Conservation (phyloP, 2,329 filamentous ascomycete genomes). For the Ophiostoma piceae region DNA sequence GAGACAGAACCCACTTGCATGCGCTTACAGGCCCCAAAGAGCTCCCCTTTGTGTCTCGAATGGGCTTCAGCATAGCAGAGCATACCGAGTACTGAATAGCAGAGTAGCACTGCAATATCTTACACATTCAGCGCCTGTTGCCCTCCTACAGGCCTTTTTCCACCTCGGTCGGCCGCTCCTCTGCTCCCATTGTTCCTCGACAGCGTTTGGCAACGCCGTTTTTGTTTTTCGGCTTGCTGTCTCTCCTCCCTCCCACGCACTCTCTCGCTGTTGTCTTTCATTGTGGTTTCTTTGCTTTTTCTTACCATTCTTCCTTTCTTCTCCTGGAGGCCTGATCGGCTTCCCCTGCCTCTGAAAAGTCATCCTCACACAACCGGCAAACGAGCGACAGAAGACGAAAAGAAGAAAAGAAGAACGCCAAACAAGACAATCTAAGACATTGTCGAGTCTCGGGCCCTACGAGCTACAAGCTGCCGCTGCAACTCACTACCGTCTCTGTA, state of each 20-base stretch:
- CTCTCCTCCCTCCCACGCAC: background rate
- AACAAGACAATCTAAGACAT: constrained; percentile 9
- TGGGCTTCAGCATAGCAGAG: constrained; percentile 7
- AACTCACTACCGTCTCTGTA: constrained; percentile 65
- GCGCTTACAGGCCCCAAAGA: background rate
- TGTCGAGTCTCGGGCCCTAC: background rate
- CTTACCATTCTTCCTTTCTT: background rate
- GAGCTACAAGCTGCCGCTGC: background rate
- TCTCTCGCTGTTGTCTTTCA: background rate
- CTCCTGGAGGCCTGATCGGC: background rate
- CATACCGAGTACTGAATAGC: no score
- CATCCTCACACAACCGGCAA: background rate
- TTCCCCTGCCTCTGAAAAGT: background rate
- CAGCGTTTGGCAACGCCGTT: background rate
- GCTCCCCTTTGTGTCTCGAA: constrained; percentile 11
- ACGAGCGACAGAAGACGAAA: background rate
- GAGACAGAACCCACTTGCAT: constrained; percentile 13
- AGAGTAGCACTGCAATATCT: no score
- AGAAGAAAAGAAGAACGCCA: background rate
- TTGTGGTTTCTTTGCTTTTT: background rate
- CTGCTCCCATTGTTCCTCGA: background rate
- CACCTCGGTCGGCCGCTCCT: background rate
- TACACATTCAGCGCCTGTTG: background rate
- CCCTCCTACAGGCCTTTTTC: constrained; percentile 1
- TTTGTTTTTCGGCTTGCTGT: constrained; percentile 4